Evolutionary conservation across 306 rosid species (phyloP), one percentile per base, ranked within the genome.

Genomic region (Fagus sylvatica): DNA sequence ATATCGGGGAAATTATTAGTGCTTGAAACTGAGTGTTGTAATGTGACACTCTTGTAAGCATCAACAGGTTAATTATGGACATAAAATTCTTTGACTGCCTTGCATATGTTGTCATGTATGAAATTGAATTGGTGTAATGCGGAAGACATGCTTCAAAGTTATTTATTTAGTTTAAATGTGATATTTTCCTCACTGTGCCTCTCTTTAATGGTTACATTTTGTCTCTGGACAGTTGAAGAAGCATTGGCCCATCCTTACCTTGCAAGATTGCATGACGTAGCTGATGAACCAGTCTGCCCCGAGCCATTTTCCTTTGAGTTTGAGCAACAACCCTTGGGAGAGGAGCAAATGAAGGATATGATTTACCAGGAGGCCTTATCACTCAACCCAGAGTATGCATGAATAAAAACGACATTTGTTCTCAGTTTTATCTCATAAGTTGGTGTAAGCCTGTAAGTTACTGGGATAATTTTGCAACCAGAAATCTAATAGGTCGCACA

Each of bases 241-340:
- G 97, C 99, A 1, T 84, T 95, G 28, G 97, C 98, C 65, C 99
- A 95, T 86, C 99, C 99, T 75, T 95, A 95, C 84, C 93, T 95
- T 76, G 96, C 88, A 82, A 92, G 96, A 81, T 88, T 95, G 82
- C 99, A 95, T 72, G 99, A 95, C 81, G 79, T 79, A 74, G 93
- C 93, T 41, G 99, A 95, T 78, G 99, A 95, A 83, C 99, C 99
- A 17, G 74, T 88, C 78, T 92, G 99, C 87, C 36, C 74, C 39
- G 83, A 83, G 49, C 88, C 93, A 49, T 95, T 95, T 87, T 88
- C 93, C 39, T 92, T 95, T 79, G 99, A 93, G 17, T 95, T 92
- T 72, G 99, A 95, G 89, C 90, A 89, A 76, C 97, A 82, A 43
- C 85, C 85, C 61, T 53, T 93, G 83, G 94, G 78, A 2, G 99